phyloP scores from a whole-genome alignment of 768 basidiomycete genomes.

The Tremella yokohamensis region DNA sequence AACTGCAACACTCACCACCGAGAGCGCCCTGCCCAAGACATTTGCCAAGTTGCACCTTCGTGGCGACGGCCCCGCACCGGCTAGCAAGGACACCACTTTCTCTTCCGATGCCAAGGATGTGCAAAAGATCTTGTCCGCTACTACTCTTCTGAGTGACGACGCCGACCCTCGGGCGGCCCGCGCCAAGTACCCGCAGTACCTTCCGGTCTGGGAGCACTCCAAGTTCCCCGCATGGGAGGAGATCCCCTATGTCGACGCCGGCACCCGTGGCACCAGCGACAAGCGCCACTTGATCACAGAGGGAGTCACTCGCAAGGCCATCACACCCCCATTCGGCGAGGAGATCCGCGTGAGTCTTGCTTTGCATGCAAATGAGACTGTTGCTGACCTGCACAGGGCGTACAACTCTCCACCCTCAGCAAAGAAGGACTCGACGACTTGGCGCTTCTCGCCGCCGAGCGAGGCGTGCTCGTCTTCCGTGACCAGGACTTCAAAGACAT shows the following conservation, averaged over 20 bases:
- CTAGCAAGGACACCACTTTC: background rate
- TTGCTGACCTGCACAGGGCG: background rate
- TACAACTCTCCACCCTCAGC: constrained; percentile 13
- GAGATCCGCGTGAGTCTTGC: constrained; percentile 7
- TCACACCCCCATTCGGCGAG: constrained; percentile 12
- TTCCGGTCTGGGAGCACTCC: constrained; percentile 14
- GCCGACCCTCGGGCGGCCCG: constrained; percentile 4
- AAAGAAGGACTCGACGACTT: constrained; percentile 18
- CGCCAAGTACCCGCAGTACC: constrained; percentile 17
- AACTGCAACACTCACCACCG: background rate
- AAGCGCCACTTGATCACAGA: constrained; percentile 5
- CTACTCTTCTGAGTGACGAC: constrained; percentile 2
- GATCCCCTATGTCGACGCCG: constrained; percentile 13
- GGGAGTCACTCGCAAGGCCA: background rate
- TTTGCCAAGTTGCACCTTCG: no score
- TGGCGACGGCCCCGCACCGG: background rate
- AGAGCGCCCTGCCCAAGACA: background rate
- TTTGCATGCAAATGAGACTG: background rate
- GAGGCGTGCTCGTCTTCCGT: constrained; percentile 16
- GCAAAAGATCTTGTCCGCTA: constrained; percentile 1
- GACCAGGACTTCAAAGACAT: constrained; percentile 19
- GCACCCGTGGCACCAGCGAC: constrained; percentile 8
- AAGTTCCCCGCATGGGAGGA: constrained; percentile 23
- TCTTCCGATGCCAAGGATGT: constrained; percentile 5
- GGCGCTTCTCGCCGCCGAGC: constrained; percentile 15